Evolutionary conservation across 371 early-diverging fungal species (phyloP), one percentile per base, ranked within the genome.

Genomic region (Mortierella sp.): DNA sequence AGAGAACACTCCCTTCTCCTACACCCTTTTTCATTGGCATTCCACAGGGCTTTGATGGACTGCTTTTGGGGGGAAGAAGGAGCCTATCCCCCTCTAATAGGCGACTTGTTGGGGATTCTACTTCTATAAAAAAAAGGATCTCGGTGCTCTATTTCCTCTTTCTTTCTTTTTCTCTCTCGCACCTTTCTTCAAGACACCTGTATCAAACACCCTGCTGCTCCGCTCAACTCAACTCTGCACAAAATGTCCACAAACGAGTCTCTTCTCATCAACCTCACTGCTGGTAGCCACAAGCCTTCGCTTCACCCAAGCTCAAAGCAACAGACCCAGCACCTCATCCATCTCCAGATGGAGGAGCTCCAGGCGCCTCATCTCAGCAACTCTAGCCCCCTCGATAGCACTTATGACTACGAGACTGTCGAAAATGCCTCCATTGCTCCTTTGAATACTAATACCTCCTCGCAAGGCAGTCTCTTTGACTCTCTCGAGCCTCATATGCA

Each of bases 221-320:
- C 6, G 51, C 30, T 28, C 14, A 37, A 52, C n/a, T 11, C 43
- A 21, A 7, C 19, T 18, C 1, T 57, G 44, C 9, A 37, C 37
- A 45, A 50, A 45, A 75, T 75, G 75, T 23, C 66, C 46, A 66
- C 50, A 26, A 46, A 45, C 29, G 75, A 75, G 18, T 57, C 70
- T 43, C 47, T 70, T 50, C 55, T 75, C 48, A 52, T 66, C 63
- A 66, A 75, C 56, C 70, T 75, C 59, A 66, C 75, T 50, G 65
- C 66, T 23, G 58, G 66, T 45, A 56, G 60, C 12, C 12, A 19
- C 53, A 12, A 53, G 23, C 12, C 12, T 3, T 18, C 11, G 25
- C 12, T 21, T n/a, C 25, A 26, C n/a, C 15, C 53, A 53, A 5
- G 53, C 53, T 15, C 53, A 45, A 25, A n/a, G 46, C 55, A 18